phyloP scores from a whole-genome alignment of 306 rosid species.

The Sophora flavescens region DNA sequence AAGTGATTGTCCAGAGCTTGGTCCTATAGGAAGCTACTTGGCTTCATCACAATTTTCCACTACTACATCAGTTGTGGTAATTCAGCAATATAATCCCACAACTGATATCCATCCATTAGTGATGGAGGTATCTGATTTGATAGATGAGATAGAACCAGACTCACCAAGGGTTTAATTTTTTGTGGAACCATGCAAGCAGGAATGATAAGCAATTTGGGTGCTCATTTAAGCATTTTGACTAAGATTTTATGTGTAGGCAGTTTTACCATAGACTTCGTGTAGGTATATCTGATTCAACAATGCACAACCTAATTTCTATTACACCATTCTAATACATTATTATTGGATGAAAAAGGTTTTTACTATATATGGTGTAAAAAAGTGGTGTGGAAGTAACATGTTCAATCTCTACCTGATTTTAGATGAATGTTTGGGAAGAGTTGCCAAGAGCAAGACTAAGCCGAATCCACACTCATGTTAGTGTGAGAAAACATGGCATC shows the following conservation, averaged over 20 bases:
- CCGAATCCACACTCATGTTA: too few relatives aligned
- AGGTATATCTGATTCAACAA: neutral
- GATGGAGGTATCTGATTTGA: constrained; percentile 51
- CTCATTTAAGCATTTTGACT: neutral
- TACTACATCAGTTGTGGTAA: constrained; percentile 61
- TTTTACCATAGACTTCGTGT: neutral
- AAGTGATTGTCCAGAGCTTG: constrained; percentile 69
- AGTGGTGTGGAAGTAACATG: neutral
- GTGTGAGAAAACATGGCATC: too few relatives aligned
- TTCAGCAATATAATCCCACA: constrained; percentile 63
- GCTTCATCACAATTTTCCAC: constrained; percentile 62
- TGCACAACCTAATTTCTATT: neutral
- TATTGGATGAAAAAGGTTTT: too few relatives aligned
- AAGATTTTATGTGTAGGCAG: neutral
- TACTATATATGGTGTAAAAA: neutral
- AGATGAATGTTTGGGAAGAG: neutral
- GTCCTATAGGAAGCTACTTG: constrained; percentile 71
- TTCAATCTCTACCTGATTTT: too few relatives aligned
- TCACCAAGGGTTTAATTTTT: constrained; percentile 33
- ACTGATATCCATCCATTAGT: constrained; percentile 54
- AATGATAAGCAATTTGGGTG: neutral
- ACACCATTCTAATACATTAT: neutral
- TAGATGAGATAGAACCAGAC: constrained; percentile 44
- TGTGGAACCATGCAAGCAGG: neutral
- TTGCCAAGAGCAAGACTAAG: too few relatives aligned